Conservation (phyloP, 2,329 filamentous ascomycete species). For the Penicillium crustosum region DNA sequence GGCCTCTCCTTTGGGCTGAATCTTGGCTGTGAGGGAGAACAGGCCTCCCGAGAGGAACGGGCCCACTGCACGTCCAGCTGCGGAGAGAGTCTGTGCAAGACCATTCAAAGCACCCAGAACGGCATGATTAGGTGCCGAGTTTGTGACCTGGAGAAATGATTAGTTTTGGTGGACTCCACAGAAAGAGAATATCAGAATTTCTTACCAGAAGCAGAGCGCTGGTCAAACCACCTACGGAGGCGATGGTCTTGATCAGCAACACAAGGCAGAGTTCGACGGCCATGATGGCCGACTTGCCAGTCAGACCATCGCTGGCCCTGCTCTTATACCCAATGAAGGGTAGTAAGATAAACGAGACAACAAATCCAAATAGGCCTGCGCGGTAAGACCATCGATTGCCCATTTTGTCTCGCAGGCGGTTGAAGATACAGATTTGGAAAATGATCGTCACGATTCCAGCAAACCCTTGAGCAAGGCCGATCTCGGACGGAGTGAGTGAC, state of each 20-base stretch:
- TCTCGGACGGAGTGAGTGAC: constrained; percentile 70
- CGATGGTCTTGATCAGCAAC: constrained; percentile 84
- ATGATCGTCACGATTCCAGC: constrained; percentile 82
- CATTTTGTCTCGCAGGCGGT: constrained; percentile 70
- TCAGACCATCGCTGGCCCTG: constrained; percentile 57
- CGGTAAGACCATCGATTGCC: constrained; percentile 87
- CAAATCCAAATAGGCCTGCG: constrained; percentile 73
- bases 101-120: constrained; percentile 90
- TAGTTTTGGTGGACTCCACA: not conserved
- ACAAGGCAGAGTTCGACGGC: constrained; percentile 79
- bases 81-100: constrained; percentile 88
- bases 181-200: constrained; percentile 14
- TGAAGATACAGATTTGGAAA: constrained; percentile 86
- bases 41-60: constrained; percentile 85
- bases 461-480: constrained; percentile 81
- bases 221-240: constrained; percentile 83
- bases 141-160: constrained; percentile 68
- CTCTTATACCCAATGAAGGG: constrained; percentile 83
- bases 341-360: constrained; percentile 80
- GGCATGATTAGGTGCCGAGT: constrained; percentile 81
- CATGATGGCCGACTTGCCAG: constrained; percentile 66
- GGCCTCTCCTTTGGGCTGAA: constrained; percentile 77
- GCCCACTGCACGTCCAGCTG: constrained; percentile 81
- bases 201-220: constrained; percentile 82
- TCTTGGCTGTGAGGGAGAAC: constrained; percentile 73